A percentile compares a stretch with the other conserved stretches of the same genome.
Conservation (phyloP, 1,139 yeast species). For the Wickerhamomyces sp. region DNA sequence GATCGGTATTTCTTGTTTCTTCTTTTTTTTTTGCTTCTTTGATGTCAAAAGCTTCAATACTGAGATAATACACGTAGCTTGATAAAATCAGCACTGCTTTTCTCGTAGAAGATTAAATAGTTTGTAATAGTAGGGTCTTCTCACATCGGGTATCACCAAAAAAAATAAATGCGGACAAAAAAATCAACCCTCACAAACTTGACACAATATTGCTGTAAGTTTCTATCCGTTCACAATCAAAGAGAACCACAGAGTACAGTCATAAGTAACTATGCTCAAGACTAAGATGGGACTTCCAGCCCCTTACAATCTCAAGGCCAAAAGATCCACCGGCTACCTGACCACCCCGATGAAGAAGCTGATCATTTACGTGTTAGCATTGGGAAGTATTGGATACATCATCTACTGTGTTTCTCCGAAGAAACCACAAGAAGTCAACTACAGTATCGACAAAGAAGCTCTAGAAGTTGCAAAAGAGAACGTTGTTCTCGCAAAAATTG, state of each 20-base stretch:
- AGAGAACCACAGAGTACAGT: no score
- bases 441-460: conserved; percentile 8
- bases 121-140: no score
- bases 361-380: conserved; percentile 30
- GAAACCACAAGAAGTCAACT: conserved; percentile 14
- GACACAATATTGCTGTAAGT: background rate
- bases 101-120: no score
- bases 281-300: conserved; percentile 19
- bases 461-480: background rate
- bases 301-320: conserved; percentile 22
- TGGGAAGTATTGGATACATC: conserved; percentile 27
- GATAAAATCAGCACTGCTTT: no score
- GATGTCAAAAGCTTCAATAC: background rate
- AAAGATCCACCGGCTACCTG: conserved; percentile 21
- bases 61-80: no score
- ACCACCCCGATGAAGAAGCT: conserved; percentile 42
- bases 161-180: background rate
- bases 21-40: background rate
- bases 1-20: background rate
- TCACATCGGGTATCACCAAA: background rate
- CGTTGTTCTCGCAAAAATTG: background rate
- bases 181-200: background rate
- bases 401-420: conserved; percentile 26
- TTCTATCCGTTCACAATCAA: no score
- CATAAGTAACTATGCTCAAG: background rate